Conservation (phyloP, 202 grass and related monocot genomes). For the Setaria viridis region DNA sequence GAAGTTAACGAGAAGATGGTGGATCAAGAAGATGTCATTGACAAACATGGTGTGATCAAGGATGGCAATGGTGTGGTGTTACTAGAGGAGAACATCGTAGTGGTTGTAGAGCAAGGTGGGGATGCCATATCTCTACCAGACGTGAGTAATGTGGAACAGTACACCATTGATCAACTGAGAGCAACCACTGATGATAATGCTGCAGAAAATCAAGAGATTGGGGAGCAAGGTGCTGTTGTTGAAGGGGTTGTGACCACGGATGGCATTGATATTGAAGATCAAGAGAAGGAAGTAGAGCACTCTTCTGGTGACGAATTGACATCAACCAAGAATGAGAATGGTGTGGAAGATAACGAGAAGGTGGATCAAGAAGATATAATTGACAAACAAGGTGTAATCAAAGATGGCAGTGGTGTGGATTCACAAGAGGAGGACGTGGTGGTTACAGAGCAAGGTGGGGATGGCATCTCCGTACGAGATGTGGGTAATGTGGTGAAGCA, state of each 20-base stretch:
- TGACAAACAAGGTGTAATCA: not conserved
- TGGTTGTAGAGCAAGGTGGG: slow-evolving; percentile 6
- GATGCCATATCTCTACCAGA: not conserved
- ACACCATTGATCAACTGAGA: not conserved
- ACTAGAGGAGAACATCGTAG: not conserved
- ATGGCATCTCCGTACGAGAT: not conserved
- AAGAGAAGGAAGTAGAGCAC: slow-evolving; percentile 33
- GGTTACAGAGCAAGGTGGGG: slow-evolving; percentile 6
- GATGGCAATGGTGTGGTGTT: not conserved
- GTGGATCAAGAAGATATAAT: slow-evolving; percentile 29
- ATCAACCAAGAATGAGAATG: not conserved
- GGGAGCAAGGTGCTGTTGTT: slow-evolving; percentile 12
- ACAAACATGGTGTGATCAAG: slow-evolving; percentile 15
- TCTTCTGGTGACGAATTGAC: not conserved
- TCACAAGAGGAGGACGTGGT: slow-evolving; percentile 20
- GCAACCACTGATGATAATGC: slow-evolving; percentile 10
- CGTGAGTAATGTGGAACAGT: not conserved
- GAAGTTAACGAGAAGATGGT: slow-evolving; percentile 25
- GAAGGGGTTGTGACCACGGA: not conserved
- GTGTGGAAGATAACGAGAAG: not conserved
- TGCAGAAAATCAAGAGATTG: slow-evolving; percentile 6
- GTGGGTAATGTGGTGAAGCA: slow-evolving; percentile 1
- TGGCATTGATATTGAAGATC: slow-evolving; percentile 3
- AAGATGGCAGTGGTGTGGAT: not conserved
- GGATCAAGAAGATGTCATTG: slow-evolving; percentile 30